phyloP scores from a whole-genome alignment of 2,329 filamentous ascomycete species.

The Furcasterigmium sp. region DNA sequence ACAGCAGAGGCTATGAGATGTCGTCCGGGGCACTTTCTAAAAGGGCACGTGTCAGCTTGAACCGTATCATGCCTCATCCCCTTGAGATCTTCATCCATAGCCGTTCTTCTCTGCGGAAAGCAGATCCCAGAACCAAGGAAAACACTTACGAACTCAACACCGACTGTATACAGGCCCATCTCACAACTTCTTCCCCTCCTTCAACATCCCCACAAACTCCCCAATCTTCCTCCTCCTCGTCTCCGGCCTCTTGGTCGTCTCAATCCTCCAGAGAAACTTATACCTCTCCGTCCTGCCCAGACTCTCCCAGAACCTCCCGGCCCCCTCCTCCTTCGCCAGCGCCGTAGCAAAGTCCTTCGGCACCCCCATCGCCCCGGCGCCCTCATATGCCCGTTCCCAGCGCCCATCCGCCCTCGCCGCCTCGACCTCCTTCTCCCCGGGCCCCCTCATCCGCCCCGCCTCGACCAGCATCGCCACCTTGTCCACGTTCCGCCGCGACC shows the following conservation, averaged over 20 bases:
- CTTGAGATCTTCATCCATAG: no score
- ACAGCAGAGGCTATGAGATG: no score
- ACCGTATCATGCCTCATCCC: no score
- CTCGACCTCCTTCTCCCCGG: constrained; percentile 45
- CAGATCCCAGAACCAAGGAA: no score
- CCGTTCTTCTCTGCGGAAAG: no score
- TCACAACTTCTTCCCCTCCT: constrained; percentile 22
- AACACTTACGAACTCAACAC: no score
- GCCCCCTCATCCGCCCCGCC: constrained; percentile 41
- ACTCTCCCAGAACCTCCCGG: constrained; percentile 32
- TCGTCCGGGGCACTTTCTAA: no score
- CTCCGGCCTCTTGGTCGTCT: constrained; percentile 32
- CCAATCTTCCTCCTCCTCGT: constrained; percentile 31
- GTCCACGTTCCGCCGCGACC: constrained; percentile 55
- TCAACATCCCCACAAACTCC: constrained; percentile 33
- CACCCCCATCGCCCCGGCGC: constrained; percentile 37
- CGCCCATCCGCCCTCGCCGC: constrained; percentile 51
- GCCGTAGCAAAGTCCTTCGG: constrained; percentile 43
- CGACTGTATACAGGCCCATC: no score
- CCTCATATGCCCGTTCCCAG: constrained; percentile 53
- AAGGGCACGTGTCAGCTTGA: no score
- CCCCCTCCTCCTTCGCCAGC: constrained; percentile 27
- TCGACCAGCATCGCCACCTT: constrained; percentile 39
- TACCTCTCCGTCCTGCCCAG: constrained; percentile 41
- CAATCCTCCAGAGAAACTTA: constrained; percentile 36